Evolutionary conservation across 2,329 filamentous ascomycete species (phyloP), one percentile per base, ranked within the genome.

Genomic region (Penicillium decumbens): DNA sequence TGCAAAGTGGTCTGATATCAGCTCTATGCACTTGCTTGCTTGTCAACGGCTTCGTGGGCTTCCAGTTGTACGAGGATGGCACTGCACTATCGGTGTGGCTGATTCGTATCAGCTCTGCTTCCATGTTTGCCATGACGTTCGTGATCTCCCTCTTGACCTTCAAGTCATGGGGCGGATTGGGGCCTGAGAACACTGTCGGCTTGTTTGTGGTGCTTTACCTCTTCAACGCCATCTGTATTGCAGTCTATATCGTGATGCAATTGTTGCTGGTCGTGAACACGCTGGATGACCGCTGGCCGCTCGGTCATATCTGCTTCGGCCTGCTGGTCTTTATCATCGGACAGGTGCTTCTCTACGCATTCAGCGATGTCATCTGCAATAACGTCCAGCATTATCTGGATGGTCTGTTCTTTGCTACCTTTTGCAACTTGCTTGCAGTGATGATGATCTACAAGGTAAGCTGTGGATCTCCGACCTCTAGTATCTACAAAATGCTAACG

Each of bases 371-470:
- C 55, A 91, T 98, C 63, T 98, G 93, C 75, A 80, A 85, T 44
- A 81, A 82, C 41, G 83, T 91, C 33, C 84, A 89, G 71, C 93
- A 98, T 71, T 98, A 97, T 67, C 74, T 98, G 42, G 93, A 98
- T 65, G 92, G 92, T 0, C 74, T 97, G 41, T 95, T 97, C 75
- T 91, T 98, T 65, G 89, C 90, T 4, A 96, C 92, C 0, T 84
- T 92, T 47, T 93, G 90, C 76, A 98, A 98, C 67, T 74, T 98
- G 39, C 77, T 98, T 38, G 89, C 85, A 10, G 92, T 98, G 53
- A 98, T 98, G 93, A 98, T 97, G 93, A 85, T 98, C 32, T 98
- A 98, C 80, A 98, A 98, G 86, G 89, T 85, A 72, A 55, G 75
- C 35, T 37, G 43, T 30, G 9, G 18, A 37, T 28, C 9, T 1